phyloP scores from a whole-genome alignment of 2,329 filamentous ascomycete genomes.

The Pseudocercospora macadamiae region DNA sequence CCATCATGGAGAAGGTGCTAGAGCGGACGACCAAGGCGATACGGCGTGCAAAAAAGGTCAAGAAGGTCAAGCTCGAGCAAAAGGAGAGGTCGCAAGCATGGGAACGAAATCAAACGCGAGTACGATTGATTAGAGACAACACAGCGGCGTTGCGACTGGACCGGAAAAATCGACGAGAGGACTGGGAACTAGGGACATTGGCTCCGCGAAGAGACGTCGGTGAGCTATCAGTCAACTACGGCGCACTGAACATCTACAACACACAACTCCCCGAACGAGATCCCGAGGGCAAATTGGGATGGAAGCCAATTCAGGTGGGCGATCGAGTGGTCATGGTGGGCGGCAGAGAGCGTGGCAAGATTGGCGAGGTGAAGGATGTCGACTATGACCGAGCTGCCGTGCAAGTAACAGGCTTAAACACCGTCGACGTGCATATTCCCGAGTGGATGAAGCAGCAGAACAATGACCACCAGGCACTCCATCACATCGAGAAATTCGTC shows the following conservation, averaged over 20 bases:
- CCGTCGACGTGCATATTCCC: slow-evolving; percentile 47
- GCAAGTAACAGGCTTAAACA: slow-evolving; percentile 45
- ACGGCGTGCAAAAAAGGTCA: slow-evolving; percentile 14
- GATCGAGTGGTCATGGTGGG: slow-evolving; percentile 83
- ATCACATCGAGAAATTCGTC: slow-evolving; percentile 47
- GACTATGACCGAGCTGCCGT: slow-evolving; percentile 40
- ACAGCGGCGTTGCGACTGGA: slow-evolving; percentile 48
- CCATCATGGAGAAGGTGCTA: slow-evolving; percentile 24
- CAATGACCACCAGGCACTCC: slow-evolving; percentile 38
- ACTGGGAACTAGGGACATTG: slow-evolving; percentile 77
- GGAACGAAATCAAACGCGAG: slow-evolving; percentile 33
- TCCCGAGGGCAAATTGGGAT: slow-evolving; percentile 29
- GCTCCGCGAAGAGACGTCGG: slow-evolving; percentile 77
- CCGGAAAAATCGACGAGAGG: slow-evolving; percentile 66
- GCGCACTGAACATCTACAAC: slow-evolving; percentile 44
- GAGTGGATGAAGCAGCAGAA: slow-evolving; percentile 47
- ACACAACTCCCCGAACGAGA: slow-evolving; percentile 33
- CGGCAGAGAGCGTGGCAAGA: slow-evolving; percentile 80
- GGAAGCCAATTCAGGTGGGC: slow-evolving; percentile 49
- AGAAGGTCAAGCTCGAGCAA: slow-evolving; percentile 10
- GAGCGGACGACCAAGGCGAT: slow-evolving; percentile 19
- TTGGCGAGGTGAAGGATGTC: slow-evolving; percentile 70
- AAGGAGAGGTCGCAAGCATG: slow-evolving; percentile 33
- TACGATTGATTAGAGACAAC: slow-evolving; percentile 29
- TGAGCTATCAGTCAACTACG: slow-evolving; percentile 60